These are phyloP conservation scores for Trichophyton schoenleinii DNA, from an alignment of 2,329 filamentous ascomycete genomes.

Conservation along the genomic window DNA sequence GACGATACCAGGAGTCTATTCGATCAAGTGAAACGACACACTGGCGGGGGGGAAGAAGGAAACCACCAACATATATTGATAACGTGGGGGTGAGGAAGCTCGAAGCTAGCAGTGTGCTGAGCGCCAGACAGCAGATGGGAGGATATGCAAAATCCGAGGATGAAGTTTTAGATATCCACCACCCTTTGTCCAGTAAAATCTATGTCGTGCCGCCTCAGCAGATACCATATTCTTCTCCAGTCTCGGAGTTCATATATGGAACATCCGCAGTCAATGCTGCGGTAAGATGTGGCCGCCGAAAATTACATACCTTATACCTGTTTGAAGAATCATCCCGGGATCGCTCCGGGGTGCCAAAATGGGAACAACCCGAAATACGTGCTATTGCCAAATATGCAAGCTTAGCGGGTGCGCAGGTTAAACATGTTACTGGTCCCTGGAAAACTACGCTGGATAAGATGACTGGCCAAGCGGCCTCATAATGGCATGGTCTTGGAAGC, in stretches of 20 bases:
- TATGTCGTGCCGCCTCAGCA: constrained; percentile 25
- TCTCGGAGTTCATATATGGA: constrained; percentile 86
- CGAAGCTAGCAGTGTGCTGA: neutral
- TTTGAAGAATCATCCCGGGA: constrained; percentile 44
- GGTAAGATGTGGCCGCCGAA: constrained; percentile 54
- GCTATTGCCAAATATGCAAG: constrained; percentile 30
- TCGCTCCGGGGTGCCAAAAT: constrained; percentile 34
- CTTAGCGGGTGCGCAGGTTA: constrained; percentile 41
- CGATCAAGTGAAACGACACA: too few species aligned
- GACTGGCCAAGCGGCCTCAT: constrained; percentile 65
- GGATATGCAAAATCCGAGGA: neutral
- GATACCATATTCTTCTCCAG: constrained; percentile 65
- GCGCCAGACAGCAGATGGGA: neutral
- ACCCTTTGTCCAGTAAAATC: constrained; percentile 1
- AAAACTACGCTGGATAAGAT: constrained; percentile 68
- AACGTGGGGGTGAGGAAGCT: neutral
- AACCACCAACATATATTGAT: neutral
- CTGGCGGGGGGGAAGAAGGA: neutral
- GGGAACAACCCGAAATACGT: constrained; percentile 9
- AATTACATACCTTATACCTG: constrained; percentile 75
- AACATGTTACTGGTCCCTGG: constrained; percentile 48
- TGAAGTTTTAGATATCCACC: neutral
- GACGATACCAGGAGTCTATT: too few species aligned
- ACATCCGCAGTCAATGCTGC: constrained; percentile 69
- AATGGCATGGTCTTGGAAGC: constrained; percentile 83